Percentiles rank a stretch among this genome's conserved stretches.
phyloP scores from a whole-genome alignment of 192 early-diverging fungal species.

The Pilaira anomala region DNA sequence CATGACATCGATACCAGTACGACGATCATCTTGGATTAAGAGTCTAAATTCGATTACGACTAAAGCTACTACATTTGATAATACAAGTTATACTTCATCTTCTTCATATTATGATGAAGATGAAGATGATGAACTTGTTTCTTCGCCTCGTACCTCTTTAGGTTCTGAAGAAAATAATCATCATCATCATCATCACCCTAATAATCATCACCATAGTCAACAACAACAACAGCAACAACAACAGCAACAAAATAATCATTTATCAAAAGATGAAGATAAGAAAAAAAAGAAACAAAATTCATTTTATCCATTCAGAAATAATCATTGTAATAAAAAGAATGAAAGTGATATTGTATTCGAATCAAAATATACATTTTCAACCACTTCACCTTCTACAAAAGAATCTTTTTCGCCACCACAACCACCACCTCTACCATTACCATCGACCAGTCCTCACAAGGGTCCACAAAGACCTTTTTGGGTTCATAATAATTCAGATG shows the following conservation, averaged over 20 bases:
- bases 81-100: neutral
- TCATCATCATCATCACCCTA: too few species aligned
- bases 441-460: too few species aligned
- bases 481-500: constrained; percentile 21
- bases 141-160: constrained; percentile 10
- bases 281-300: neutral
- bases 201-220: too few species aligned
- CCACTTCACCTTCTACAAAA: neutral
- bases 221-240: too few species aligned
- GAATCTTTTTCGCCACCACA: neutral
- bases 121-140: constrained; percentile 5
- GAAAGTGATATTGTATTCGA: constrained; percentile 8
- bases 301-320: neutral
- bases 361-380: constrained; percentile 3
- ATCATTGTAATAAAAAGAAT: neutral
- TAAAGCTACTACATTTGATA: neutral
- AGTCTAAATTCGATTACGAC: neutral
- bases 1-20: neutral
- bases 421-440: too few species aligned
- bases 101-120: constrained; percentile 7
- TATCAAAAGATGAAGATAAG: neutral
- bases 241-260: neutral
- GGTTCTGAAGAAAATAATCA: constrained; percentile 10
- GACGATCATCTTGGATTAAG: neutral
- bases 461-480: constrained; percentile 4